Conservation (phyloP, 2,329 filamentous ascomycete species). For the Elsinoe fawcettii region DNA sequence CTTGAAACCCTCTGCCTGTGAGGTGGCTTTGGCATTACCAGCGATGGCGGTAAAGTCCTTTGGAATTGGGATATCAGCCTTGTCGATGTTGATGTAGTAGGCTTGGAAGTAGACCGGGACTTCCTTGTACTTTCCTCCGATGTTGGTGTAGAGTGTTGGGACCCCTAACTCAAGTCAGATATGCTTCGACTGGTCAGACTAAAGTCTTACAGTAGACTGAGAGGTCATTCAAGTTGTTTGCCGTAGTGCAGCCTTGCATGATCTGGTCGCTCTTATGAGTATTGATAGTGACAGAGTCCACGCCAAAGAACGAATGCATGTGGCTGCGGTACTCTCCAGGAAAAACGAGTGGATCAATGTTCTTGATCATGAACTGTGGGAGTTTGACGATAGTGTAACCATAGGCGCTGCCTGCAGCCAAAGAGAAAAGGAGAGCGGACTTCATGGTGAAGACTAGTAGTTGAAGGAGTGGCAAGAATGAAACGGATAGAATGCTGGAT, state of each 20-base stretch:
- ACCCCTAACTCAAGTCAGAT: slow-evolving; percentile 27
- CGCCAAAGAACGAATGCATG: slow-evolving; percentile 40
- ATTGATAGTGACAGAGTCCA: slow-evolving; percentile 34
- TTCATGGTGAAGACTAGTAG: not conserved
- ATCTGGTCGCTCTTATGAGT: slow-evolving; percentile 31
- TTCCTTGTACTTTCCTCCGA: slow-evolving; percentile 43
- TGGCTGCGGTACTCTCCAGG: slow-evolving; percentile 37
- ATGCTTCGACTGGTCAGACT: not conserved
- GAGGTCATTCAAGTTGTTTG: slow-evolving; percentile 42
- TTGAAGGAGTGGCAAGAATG: not conserved
- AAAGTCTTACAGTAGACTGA: slow-evolving; percentile 33
- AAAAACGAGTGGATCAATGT: slow-evolving; percentile 39
- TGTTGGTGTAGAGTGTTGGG: slow-evolving; percentile 37
- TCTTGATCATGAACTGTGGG: slow-evolving; percentile 36
- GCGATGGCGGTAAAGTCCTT: slow-evolving; percentile 38
- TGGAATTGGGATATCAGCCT: slow-evolving; percentile 39
- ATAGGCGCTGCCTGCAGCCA: slow-evolving; percentile 23
- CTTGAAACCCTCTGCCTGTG: slow-evolving; percentile 20
- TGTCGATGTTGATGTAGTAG: slow-evolving; percentile 40
- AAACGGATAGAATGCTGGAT: not conserved
- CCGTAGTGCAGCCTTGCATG: slow-evolving; percentile 39
- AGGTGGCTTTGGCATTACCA: slow-evolving; percentile 34
- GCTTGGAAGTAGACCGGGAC: slow-evolving; percentile 38
- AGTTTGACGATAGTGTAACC: slow-evolving; percentile 31
- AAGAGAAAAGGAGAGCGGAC: not conserved